Evolutionary conservation across 2,329 filamentous ascomycete genomes (phyloP), one percentile per base, ranked within the genome.

Genomic region (Nigrograna mackinnonii): DNA sequence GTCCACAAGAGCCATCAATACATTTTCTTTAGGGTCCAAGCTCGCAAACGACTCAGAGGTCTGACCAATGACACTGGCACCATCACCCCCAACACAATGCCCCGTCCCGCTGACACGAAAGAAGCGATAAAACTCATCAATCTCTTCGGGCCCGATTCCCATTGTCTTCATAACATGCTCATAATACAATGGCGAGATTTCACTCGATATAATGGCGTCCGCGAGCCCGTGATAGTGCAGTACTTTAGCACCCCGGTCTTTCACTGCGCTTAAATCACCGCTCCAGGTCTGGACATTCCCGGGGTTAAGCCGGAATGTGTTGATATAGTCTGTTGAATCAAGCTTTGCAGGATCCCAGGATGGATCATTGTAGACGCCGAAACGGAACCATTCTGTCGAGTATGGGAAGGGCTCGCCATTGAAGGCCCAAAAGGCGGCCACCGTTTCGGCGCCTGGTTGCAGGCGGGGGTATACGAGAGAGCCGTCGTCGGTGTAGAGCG

Each of bases 101-200:
- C 59, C 66, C 66, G 79, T 77, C 5, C 79, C 80, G 43, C 58
- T 75, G 57, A 75, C 75, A 22, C 70, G 69, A 66, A 82, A 82
- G 58, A 70, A 75, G 35, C 78, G 71, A 49, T 78, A 74, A 45
- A 75, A 77, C 1, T 60, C 52, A 42, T 77, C 72, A 4, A 77
- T 54, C 40, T 69, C 45, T 0, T 46, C 35, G 1, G 57, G 37
- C 0, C 59, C 47, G 0, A 66, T 52, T 3, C 56, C 49, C 73
- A 79, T 76, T 0, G 71, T 75, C 19, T 58, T n/a, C 3, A 65
- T 60, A 4, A 78, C 71, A 34, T 76, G 66, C 35, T 76, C 62
- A 58, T 79, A 79, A 66, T 79, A 79, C 11, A 71, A 58, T 9
- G 70, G 67, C 11, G 68, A 72, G 51, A 72, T 76, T 11, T 70